Percentiles rank a stretch among this genome's conserved stretches.
These are phyloP conservation scores for Colletotrichum gigasporum DNA, from an alignment of 2,329 filamentous ascomycete species.

Conservation along the genomic window DNA sequence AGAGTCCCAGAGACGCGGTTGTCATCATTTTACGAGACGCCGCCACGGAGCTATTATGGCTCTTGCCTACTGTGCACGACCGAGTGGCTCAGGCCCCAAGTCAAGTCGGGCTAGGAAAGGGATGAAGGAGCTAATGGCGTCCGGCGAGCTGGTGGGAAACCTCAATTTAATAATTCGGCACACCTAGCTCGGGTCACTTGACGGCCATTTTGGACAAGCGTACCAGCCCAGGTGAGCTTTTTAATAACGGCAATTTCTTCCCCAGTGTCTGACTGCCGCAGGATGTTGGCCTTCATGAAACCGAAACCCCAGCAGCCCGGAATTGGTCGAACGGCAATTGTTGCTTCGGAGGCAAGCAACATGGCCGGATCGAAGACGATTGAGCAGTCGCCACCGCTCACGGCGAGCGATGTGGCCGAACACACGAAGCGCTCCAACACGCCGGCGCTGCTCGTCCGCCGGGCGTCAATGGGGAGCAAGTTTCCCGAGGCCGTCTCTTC, in stretches of 20 bases:
- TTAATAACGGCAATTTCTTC: conserved; percentile 10
- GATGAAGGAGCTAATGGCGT: conserved; percentile 8
- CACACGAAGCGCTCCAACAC: conserved; percentile 26
- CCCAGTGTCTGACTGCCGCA: not conserved
- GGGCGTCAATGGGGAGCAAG: conserved; percentile 23
- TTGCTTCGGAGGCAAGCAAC: not conserved
- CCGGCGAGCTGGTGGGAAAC: conserved; percentile 14
- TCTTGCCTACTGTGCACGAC: conserved; percentile 4
- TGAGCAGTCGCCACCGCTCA: conserved; percentile 24
- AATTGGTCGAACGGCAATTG: not conserved
- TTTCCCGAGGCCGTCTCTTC: conserved; percentile 25
- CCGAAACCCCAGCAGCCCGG: not conserved
- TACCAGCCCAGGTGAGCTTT: not conserved
- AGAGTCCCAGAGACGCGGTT: not conserved
- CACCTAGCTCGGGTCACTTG: conserved; percentile 28
- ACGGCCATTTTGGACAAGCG: not conserved
- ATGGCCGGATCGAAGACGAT: conserved; percentile 11
- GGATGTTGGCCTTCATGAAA: not conserved
- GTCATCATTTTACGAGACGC: conserved; percentile 5
- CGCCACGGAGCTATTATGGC: conserved; percentile 15
- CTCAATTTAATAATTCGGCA: conserved; percentile 7
- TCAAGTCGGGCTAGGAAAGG: conserved; percentile 14
- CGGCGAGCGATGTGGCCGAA: conserved; percentile 21
- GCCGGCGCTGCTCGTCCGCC: conserved; percentile 24
- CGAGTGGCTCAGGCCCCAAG: not conserved